Percentiles rank a stretch among this genome's conserved stretches.
Conservation (phyloP, 1,284 basidiomycete species). For the Papiliotrema fonsecae region DNA sequence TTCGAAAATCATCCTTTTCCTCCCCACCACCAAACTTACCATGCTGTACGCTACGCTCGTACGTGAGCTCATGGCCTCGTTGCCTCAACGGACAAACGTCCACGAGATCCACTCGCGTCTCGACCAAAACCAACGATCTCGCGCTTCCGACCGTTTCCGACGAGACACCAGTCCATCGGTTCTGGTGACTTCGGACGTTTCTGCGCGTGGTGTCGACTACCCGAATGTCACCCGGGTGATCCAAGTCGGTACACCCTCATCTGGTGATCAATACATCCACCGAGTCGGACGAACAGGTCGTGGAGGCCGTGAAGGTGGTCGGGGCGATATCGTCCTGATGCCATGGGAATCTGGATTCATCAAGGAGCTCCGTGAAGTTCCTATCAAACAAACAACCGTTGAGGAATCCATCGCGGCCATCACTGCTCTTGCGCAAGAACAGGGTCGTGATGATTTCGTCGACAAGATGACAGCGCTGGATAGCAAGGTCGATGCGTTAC, state of each 20-base stretch:
- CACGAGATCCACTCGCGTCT: slow-evolving; percentile 86
- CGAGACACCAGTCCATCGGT: slow-evolving; percentile 58
- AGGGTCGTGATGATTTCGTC: slow-evolving; percentile 8
- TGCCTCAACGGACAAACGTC: slow-evolving; percentile 55
- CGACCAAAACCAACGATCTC: slow-evolving; percentile 61
- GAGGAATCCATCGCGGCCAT: slow-evolving; percentile 56
- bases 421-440: slow-evolving; percentile 50
- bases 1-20: slow-evolving; percentile 82
- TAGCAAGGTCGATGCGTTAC: slow-evolving; percentile 43
- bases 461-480: slow-evolving; percentile 42
- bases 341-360: slow-evolving; percentile 79
- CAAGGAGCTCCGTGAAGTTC: slow-evolving; percentile 63
- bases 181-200: slow-evolving; percentile 83
- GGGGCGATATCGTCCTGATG: slow-evolving; percentile 80
- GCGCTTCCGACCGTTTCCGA: slow-evolving; percentile 66
- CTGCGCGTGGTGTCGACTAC: slow-evolving; percentile 86
- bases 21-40: slow-evolving; percentile 83
- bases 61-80: slow-evolving; percentile 52
- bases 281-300: slow-evolving; percentile 89
- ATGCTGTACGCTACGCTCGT: slow-evolving; percentile 67
- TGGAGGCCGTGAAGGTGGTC: slow-evolving; percentile 60
- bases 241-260: slow-evolving; percentile 76
- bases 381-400: slow-evolving; percentile 60
- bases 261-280: slow-evolving; percentile 77
- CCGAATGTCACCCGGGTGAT: slow-evolving; percentile 88